These are phyloP conservation scores for Globisporangium heterothallicum DNA, from an alignment of 352 stramenopile genomes.

Conservation along the genomic window DNA sequence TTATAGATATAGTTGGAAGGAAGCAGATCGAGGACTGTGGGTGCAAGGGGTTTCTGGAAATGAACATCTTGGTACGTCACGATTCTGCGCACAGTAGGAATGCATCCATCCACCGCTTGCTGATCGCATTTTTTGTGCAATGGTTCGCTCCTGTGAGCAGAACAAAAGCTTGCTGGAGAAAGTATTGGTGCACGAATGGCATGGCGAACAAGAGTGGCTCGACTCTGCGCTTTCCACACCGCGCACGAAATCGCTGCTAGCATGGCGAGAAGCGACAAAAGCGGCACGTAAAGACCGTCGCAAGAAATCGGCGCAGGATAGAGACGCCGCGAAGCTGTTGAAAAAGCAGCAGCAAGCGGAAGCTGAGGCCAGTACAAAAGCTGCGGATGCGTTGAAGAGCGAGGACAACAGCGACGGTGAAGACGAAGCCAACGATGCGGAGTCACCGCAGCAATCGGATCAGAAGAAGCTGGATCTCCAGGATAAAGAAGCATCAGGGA, in stretches of 20 bases:
- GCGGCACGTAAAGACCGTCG: constrained; percentile 44
- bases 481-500: constrained; percentile 5
- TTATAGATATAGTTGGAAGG: constrained; percentile 63
- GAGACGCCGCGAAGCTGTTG: constrained; percentile 18
- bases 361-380: constrained; percentile 10
- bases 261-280: constrained; percentile 66
- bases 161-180: constrained; percentile 53
- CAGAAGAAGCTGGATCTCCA: background rate
- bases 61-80: constrained; percentile 64
- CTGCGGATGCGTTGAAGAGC: constrained; percentile 2
- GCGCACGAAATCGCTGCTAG: constrained; percentile 52
- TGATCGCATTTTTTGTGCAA: background rate
- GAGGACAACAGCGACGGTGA: background rate
- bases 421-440: background rate
- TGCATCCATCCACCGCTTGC: no score
- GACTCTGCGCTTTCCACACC: constrained; percentile 38
- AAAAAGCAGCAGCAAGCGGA: constrained; percentile 32
- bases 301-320: constrained; percentile 54
- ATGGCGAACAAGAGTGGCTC: constrained; percentile 51
- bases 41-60: constrained; percentile 73
- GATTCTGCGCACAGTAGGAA: no score
- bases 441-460: background rate
- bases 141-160: constrained; percentile 8
- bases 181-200: constrained; percentile 67
- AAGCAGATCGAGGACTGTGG: constrained; percentile 30